Conservation (phyloP, 2,329 filamentous ascomycete species). For the Dendryphion nanum region DNA sequence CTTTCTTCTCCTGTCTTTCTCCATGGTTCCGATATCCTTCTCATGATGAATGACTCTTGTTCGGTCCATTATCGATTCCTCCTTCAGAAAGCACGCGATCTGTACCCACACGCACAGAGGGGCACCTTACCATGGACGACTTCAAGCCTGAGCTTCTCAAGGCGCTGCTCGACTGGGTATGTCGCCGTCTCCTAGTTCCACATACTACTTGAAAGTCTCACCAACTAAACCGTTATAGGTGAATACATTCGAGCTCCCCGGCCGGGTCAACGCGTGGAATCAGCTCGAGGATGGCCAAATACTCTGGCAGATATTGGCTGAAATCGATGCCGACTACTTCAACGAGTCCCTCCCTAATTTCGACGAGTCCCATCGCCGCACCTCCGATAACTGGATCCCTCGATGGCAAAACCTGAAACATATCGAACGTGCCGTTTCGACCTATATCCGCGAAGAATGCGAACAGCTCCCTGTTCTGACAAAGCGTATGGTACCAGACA, state of each 20-base stretch:
- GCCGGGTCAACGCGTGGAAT: conserved; percentile 38
- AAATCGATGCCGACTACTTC: conserved; percentile 51
- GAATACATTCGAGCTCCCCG: conserved; percentile 43
- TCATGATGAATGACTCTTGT: conserved; percentile 30
- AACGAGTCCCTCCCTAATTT: conserved; percentile 45
- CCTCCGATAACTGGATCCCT: conserved; percentile 50
- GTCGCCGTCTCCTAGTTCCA: conserved; percentile 3
- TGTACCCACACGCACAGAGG: conserved; percentile 17
- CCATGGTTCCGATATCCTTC: conserved; percentile 9
- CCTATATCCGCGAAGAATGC: conserved; percentile 50
- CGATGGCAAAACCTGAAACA: conserved; percentile 55
- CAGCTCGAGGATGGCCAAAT: conserved; percentile 48
- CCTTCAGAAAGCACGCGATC: conserved; percentile 10
- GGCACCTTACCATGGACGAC: conserved; percentile 32
- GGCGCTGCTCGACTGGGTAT: conserved; percentile 41
- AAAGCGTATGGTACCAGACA: conserved; percentile 44
- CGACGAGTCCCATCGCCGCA: conserved; percentile 42
- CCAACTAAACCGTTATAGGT: conserved; percentile 27
- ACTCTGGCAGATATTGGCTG: conserved; percentile 49
- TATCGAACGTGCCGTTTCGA: conserved; percentile 48
- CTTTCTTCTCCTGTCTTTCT: conserved; percentile 3
- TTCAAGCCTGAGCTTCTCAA: conserved; percentile 41
- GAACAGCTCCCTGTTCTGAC: conserved; percentile 40
- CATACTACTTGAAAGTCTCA: not conserved
- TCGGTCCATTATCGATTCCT: conserved; percentile 12